These are phyloP conservation scores for Fusarium sororula DNA, from an alignment of 2,329 filamentous ascomycete genomes.

Conservation along the genomic window DNA sequence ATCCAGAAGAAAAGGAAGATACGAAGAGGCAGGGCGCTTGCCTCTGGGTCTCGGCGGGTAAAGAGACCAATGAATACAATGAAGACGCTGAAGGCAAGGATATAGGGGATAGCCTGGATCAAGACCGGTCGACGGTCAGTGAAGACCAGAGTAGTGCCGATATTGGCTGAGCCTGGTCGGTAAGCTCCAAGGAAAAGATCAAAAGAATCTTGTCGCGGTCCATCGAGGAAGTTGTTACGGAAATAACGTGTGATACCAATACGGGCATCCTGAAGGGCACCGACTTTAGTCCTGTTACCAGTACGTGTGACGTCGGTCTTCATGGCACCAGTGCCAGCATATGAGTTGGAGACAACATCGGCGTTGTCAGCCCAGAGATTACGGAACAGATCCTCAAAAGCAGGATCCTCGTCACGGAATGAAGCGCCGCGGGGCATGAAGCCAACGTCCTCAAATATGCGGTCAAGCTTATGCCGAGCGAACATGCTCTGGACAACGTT, in stretches of 20 bases:
- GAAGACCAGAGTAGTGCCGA: slow-evolving; percentile 79
- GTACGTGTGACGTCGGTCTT: slow-evolving; percentile 99
- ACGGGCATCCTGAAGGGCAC: slow-evolving; percentile 84
- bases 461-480: slow-evolving; percentile 85
- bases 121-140: slow-evolving; percentile 84
- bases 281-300: slow-evolving; percentile 85
- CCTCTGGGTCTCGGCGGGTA: slow-evolving; percentile 75
- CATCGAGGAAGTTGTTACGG: slow-evolving; percentile 93
- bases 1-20: slow-evolving; percentile 85
- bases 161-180: slow-evolving; percentile 75
- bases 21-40: slow-evolving; percentile 81
- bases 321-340: slow-evolving; percentile 94
- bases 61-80: slow-evolving; percentile 80
- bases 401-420: slow-evolving; percentile 78
- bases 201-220: slow-evolving; percentile 92
- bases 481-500: slow-evolving; percentile 99
- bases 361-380: slow-evolving; percentile 99
- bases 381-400: slow-evolving; percentile 91
- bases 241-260: slow-evolving; percentile 91
- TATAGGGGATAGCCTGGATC: slow-evolving; percentile 93
- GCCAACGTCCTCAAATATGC: slow-evolving; percentile 87
- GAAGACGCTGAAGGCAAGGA: slow-evolving; percentile 86
- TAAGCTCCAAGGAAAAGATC: slow-evolving; percentile 93
- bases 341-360: slow-evolving; percentile 90
- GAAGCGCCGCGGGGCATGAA: slow-evolving; percentile 79